Base-by-base conservation (phyloP, 768 basidiomycete genomes). In the Xanthoconium stramineum region DNA sequence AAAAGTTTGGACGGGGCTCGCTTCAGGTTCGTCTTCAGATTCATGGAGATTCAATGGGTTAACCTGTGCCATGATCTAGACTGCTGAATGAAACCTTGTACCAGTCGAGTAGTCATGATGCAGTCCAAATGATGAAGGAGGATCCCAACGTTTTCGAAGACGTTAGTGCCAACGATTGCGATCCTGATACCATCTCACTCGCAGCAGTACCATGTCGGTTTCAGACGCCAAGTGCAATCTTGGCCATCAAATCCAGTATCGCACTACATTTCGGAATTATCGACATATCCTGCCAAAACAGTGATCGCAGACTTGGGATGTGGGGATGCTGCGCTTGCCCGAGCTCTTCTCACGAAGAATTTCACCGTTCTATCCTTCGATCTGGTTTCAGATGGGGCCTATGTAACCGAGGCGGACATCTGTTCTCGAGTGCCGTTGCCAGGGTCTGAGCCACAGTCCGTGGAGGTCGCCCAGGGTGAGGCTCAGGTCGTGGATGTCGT, bases 181-280 rank as follows among this genome's bases (percentile, higher is more conserved):
- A 50, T 33, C 45, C 46, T 62, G 50, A 43, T 42, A 24, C 17
- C 15, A 56, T 30, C 59, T 66, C 53, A 65, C 52, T 29, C 10
- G 51, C 35, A 46, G n/a, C 68, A 98, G 95, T 98, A 98, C 68
- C 97, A 98, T 71, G 74, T 76, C 42, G 94, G 95, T 4, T 98
- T 98, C 74, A 85, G 94, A 24, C 83, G 84, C 55, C 94, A 98
- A 76, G 93, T 96, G 2, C 81, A 87, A 50, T 84, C 86, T 3
- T 98, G 97, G 97, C 96, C 96, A 2, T 85, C 85, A 9, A 96
- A 97, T 66, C 96, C 97, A 1, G 86, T 96, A n/a, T 78, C 88
- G 32, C 80, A 89, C 68, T 94, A 94, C 70, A 82, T 89, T 51
- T 76, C 81, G 4, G 61, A 72, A 15, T 78, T 98, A 48, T 82